Evolutionary conservation across 345 rosid species (phyloP), one percentile per base, ranked within the genome.

Genomic region (Dipteronia sinensis): DNA sequence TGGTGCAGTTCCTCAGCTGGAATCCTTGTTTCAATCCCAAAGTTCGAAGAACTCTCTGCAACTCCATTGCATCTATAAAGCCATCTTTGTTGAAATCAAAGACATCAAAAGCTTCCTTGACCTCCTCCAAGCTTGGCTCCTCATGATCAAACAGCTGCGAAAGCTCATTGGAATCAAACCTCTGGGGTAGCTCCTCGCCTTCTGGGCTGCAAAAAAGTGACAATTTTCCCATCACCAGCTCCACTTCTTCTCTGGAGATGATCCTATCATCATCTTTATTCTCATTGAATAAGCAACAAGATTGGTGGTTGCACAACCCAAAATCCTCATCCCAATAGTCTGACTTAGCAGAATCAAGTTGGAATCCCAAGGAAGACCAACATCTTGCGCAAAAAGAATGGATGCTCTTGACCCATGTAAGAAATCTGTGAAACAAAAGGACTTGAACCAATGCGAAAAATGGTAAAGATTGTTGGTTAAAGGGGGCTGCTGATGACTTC

Each of bases 41-140:
- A 29, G 65, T 65, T 6, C 42, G 42, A 27, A 91, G 80, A 67
- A 91, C 91, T 80, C 93, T 91, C 82, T 87, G 94, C 88, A 94
- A 81, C 83, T 94, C 97, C 66, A 29, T 31, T 7, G 90, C 89
- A 81, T 90, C 97, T 31, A 94, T 81, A 76, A 91, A 93, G 53
- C 95, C 95, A 80, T 94, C 97, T 83, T 83, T 79, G 74, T 94
- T 90, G 78, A 80, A 85, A 87, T 94, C 97, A 82, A 91, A 94
- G 70, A 91, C 97, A 61, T 87, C 85, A 78, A 94, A 94, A 76
- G 95, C 90, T 77, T 87, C 89, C 82, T 89, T 93, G 76, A 89
- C 74, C 78, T 94, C 98, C 72, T 87, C 92, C 80, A 89, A 73
- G 77, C 98, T 93, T 0, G 95, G 95, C 83, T 90, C 97, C 78